A percentile compares a stretch with the other conserved stretches of the same genome.
Conservation (phyloP, 345 rosid genomes). For the Eucalyptus fibrosa region DNA sequence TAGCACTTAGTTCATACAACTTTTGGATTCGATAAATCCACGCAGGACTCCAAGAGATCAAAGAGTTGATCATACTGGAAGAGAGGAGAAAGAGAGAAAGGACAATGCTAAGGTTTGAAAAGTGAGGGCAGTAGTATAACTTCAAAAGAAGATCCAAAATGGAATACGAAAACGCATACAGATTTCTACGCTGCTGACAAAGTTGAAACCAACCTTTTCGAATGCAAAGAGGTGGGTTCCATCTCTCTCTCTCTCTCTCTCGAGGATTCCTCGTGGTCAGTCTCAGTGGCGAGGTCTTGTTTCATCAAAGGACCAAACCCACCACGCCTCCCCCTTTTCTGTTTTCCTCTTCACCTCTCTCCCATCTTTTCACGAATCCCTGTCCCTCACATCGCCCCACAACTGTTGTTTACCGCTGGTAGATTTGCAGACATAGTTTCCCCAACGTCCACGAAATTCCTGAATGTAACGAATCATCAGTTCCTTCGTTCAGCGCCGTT, state of each 20-base stretch:
- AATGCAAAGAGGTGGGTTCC: background rate
- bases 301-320: background rate
- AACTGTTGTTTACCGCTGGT: background rate
- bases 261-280: background rate
- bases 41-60: background rate
- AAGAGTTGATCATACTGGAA: background rate
- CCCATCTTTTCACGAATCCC: background rate
- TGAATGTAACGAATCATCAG: background rate
- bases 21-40: background rate
- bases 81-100: background rate
- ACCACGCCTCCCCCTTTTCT: background rate
- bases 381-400: background rate
- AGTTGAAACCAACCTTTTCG: background rate
- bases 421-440: background rate
- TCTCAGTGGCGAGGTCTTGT: background rate
- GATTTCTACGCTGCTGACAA: background rate
- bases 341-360: background rate
- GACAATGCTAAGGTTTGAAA: background rate
- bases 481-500: background rate
- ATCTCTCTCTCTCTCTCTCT: background rate
- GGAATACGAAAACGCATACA: background rate
- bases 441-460: background rate
- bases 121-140: background rate
- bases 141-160: background rate
- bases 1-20: background rate